phyloP scores from a whole-genome alignment of 2,329 filamentous ascomycete genomes.

The Xylaria polymorpha region DNA sequence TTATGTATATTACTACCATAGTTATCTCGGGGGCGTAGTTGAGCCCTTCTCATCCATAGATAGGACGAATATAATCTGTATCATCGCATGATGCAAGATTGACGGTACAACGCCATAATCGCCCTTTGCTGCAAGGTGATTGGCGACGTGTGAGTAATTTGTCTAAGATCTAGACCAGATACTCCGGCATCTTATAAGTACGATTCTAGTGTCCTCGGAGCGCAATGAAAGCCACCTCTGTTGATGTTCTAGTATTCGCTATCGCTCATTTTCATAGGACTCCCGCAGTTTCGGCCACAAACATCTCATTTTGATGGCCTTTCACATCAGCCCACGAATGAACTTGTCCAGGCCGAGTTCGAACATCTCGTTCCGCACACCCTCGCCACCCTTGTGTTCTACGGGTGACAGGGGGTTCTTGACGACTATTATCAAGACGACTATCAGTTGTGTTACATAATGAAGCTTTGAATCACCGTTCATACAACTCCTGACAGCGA shows the following conservation, averaged over 20 bases:
- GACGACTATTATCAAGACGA: conserved; percentile 62
- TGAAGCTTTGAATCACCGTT: neutral
- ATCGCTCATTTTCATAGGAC: neutral
- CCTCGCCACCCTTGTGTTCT: conserved; percentile 74
- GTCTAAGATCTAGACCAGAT: neutral
- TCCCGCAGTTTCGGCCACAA: neutral
- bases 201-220: neutral
- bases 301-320: neutral
- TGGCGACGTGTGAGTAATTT: neutral
- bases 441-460: conserved; percentile 32
- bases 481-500: neutral
- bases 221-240: neutral
- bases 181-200: neutral
- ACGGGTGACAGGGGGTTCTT: conserved; percentile 77
- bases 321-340: conserved; percentile 72
- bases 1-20: conserved; percentile 32
- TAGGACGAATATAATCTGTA: conserved; percentile 26
- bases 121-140: neutral
- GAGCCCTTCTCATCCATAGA: conserved; percentile 5
- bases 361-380: conserved; percentile 78
- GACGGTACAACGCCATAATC: neutral
- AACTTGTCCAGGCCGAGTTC: conserved; percentile 82
- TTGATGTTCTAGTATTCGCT: neutral
- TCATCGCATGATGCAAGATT: conserved; percentile 7
- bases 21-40: conserved; percentile 2